phyloP scores from a whole-genome alignment of 768 basidiomycete species.

The Hysterangium stoloniferum region DNA sequence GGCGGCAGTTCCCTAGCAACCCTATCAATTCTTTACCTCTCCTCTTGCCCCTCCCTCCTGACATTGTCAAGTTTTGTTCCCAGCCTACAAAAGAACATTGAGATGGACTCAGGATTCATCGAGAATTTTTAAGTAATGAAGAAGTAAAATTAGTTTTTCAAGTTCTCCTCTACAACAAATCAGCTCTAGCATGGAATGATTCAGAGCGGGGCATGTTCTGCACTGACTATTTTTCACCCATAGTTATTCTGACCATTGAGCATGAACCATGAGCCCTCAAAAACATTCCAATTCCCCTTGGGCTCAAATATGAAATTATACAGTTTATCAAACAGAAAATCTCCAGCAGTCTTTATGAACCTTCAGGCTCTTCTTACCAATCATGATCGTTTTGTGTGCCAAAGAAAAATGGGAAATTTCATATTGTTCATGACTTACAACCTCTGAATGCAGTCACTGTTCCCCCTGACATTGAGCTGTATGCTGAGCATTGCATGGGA shows the following conservation, averaged over 20 bases:
- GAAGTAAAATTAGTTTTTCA: slow-evolving; percentile 27
- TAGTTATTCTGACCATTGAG: slow-evolving; percentile 26
- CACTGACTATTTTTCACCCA: slow-evolving; percentile 21
- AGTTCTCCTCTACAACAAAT: slow-evolving; percentile 20
- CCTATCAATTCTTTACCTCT: slow-evolving; percentile 5
- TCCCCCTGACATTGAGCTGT: slow-evolving; percentile 26
- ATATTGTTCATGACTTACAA: slow-evolving; percentile 31
- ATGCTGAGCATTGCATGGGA: slow-evolving; percentile 24
- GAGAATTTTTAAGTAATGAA: slow-evolving; percentile 25
- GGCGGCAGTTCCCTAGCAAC: slow-evolving; percentile 11
- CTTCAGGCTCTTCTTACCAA: slow-evolving; percentile 28
- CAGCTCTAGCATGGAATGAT: slow-evolving; percentile 13
- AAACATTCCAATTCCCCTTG: slow-evolving; percentile 31
- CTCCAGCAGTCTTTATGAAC: slow-evolving; percentile 29
- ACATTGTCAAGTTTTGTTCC: slow-evolving; percentile 5
- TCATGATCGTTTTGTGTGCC: slow-evolving; percentile 32
- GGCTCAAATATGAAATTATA: slow-evolving; percentile 24
- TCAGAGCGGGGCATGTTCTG: slow-evolving; percentile 17
- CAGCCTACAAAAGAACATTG: slow-evolving; percentile 16
- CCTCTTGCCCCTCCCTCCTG: slow-evolving; percentile 12
- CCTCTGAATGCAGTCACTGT: slow-evolving; percentile 30
- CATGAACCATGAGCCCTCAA: slow-evolving; percentile 30
- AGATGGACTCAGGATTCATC: slow-evolving; percentile 11
- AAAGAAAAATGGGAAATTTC: slow-evolving; percentile 32
- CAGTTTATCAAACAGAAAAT: slow-evolving; percentile 27